phyloP scores from a whole-genome alignment of 164 flowering plant species.

The Vitis rupestris region DNA sequence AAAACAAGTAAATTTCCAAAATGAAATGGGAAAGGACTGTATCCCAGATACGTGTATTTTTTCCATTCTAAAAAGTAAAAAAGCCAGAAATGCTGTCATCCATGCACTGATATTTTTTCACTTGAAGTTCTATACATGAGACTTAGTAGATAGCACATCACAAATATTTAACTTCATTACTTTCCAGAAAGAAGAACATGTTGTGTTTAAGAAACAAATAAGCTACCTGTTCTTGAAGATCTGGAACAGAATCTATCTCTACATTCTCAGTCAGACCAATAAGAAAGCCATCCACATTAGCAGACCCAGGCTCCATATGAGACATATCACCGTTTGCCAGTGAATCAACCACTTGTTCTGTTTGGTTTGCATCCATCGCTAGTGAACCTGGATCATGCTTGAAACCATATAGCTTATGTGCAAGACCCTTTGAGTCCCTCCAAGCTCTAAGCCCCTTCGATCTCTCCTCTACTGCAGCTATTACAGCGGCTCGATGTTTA shows the following conservation, averaged over 20 bases:
- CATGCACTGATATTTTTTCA: too few species aligned
- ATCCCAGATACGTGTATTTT: too few species aligned
- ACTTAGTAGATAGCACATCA: too few species aligned
- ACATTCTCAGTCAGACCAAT: conserved; percentile 35
- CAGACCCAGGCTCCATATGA: conserved; percentile 34
- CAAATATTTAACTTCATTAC: not conserved
- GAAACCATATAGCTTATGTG: conserved; percentile 76
- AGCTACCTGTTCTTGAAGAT: conserved; percentile 67
- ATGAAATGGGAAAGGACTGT: too few species aligned
- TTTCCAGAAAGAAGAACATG: conserved; percentile 1
- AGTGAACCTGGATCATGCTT: conserved; percentile 68
- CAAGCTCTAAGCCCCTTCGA: conserved; percentile 62
- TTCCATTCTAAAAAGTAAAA: too few species aligned
- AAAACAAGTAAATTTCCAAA: too few species aligned
- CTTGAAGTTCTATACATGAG: too few species aligned
- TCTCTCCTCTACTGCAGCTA: conserved; percentile 72
- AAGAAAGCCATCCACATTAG: conserved; percentile 36
- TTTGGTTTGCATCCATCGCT: conserved; percentile 35
- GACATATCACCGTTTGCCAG: conserved; percentile 34
- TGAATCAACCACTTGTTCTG: conserved; percentile 16
- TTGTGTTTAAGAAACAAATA: not conserved
- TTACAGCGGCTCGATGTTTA: conserved; percentile 78
- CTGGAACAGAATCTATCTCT: conserved; percentile 48
- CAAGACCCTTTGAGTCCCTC: conserved; percentile 79
- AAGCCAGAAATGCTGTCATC: too few species aligned